Evolutionary conservation across 2,329 filamentous ascomycete species (phyloP).

Genomic region (Blastomyces parvus): DNA sequence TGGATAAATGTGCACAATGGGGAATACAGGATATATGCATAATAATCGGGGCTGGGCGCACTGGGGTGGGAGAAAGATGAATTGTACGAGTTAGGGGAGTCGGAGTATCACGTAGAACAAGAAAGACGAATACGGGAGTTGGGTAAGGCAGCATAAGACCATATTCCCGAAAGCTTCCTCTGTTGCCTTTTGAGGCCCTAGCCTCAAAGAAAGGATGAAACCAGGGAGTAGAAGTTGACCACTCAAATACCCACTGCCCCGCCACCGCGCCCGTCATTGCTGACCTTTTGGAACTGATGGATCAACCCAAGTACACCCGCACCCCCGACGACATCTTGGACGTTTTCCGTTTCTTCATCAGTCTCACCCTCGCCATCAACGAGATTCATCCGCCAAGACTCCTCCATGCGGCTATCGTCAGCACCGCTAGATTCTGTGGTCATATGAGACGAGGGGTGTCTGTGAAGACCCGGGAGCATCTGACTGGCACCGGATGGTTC

Average conservation of each 20-base stretch:
- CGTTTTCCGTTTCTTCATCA: slow-evolving; percentile 41
- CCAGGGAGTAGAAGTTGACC: neutral
- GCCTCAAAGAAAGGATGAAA: neutral
- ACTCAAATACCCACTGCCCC: slow-evolving; percentile 13
- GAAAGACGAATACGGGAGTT: neutral
- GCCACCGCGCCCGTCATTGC: slow-evolving; percentile 30
- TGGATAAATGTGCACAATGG: neutral
- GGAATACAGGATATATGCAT: neutral
- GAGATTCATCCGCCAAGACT: slow-evolving; percentile 41
- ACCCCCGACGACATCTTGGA: slow-evolving; percentile 38
- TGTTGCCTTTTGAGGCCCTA: neutral
- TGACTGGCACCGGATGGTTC: slow-evolving; percentile 16
- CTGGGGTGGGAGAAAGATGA: neutral
- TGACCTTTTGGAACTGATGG: slow-evolving; percentile 56
- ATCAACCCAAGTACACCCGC: slow-evolving; percentile 56
- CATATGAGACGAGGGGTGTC: slow-evolving; percentile 18
- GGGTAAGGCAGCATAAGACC: neutral
- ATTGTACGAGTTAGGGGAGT: neutral
- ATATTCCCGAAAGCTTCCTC: neutral
- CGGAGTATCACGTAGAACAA: neutral
- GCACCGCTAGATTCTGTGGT: slow-evolving; percentile 31
- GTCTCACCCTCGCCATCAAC: slow-evolving; percentile 31
- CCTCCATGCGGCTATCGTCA: slow-evolving; percentile 50
- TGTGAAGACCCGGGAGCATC: slow-evolving; percentile 13
- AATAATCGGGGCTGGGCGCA: neutral